A percentile compares a stretch with the other conserved stretches of the same genome.
Conservation (phyloP, 2,329 filamentous ascomycete genomes). For the Alternaria novae-zelandiae region DNA sequence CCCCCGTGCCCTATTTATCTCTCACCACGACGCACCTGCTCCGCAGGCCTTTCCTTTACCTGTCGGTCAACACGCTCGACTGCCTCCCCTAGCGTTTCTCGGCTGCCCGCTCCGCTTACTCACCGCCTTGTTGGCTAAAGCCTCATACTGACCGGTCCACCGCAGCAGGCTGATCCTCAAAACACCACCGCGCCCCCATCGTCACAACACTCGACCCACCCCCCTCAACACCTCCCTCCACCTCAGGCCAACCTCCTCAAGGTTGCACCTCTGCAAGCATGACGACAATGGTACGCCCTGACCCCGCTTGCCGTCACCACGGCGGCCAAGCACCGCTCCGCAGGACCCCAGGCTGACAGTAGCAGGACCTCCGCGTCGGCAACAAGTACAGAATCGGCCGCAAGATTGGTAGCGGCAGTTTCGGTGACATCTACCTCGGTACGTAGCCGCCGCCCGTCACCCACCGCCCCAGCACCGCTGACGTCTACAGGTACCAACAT, state of each 20-base stretch:
- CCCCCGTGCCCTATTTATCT: constrained; percentile 24
- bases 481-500: constrained; percentile 83
- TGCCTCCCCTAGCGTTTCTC: constrained; percentile 25
- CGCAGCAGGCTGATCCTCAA: constrained; percentile 47
- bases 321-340: constrained; percentile 18
- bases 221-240: constrained; percentile 8
- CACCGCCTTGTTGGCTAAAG: constrained; percentile 53
- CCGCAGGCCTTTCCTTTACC: constrained; percentile 24
- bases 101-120: constrained; percentile 46
- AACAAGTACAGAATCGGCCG: constrained; percentile 99
- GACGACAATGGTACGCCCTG: constrained; percentile 66
- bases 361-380: constrained; percentile 94
- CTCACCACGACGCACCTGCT: constrained; percentile 6
- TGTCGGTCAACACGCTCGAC: constrained; percentile 25
- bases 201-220: constrained; percentile 28
- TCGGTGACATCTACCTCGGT: constrained; percentile 97
- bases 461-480: constrained; percentile 12
- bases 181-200: constrained; percentile 28
- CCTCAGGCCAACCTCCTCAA: constrained; percentile 42
- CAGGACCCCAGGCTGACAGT: constrained; percentile 32
- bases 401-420: constrained; percentile 97
- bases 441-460: constrained; percentile 35
- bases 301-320: constrained; percentile 43
- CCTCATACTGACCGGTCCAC: constrained; percentile 49
- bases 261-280: constrained; percentile 53